Evolutionary conservation across 495 filamentous ascomycete genomes (phyloP), one percentile per base, ranked within the genome.

Genomic region (Penicillium verhagenii): DNA sequence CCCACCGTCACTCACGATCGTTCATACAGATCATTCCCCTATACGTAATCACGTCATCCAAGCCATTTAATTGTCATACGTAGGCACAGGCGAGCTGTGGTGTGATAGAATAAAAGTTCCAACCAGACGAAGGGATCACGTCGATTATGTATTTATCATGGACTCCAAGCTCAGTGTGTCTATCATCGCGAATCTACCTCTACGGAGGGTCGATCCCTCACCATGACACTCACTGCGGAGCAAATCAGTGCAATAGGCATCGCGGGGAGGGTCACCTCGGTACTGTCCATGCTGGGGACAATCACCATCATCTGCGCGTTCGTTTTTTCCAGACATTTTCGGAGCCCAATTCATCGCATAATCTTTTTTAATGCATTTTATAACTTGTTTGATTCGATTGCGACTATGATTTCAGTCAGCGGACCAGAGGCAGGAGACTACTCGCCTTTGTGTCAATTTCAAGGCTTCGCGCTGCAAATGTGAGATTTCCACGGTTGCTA

Each of bases 401-500:
- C 66, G 14, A 78, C 74, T 1, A 74, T 77, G 67, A 78, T 77
- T 10, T 78, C 76, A 1, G 59, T 70, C 11, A 69, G 66, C 45
- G 75, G 74, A 5, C 70, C 71, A 3, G 49, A 50, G n/a, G 66
- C 67, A 0, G 75, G 75, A 2, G 63, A 74, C 37, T 16, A 33
- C 7, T 77, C 75, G 6, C 60, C 69, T 0, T 48, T 78, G 26
- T 79, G 76, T 49, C 72, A 77, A 55, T 77, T 77, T 38, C 76
- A 79, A 61, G 76, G 66, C 2, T 79, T 79, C 45, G 67, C 71
- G 2, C 69, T 76, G 33, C 76, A 79, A 51, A 75, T 76, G 76
- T 79, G 63, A 16, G 65, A 57, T 29, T 16, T 24, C 6, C 19
- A 5, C 16, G 14, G 3, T 23, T 20, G 11, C 42, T 7, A 45